These are phyloP conservation scores for Rhinocladiella mackenziei DNA, from an alignment of 2,329 filamentous ascomycete species.

Conservation along the genomic window DNA sequence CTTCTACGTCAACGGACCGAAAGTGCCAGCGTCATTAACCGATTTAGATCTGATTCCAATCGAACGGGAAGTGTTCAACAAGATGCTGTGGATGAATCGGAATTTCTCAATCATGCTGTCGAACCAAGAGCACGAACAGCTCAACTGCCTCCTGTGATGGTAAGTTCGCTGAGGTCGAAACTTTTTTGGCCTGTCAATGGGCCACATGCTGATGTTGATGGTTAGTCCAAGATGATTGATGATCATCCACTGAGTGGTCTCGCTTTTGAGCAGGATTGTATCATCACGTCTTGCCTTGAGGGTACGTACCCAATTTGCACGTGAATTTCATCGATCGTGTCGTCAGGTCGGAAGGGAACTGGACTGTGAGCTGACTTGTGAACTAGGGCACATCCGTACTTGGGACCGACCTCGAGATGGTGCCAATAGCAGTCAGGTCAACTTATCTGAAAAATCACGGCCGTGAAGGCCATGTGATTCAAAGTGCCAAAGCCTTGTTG, in stretches of 20 bases:
- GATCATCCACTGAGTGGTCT: slow-evolving; percentile 84
- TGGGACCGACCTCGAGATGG: slow-evolving; percentile 62
- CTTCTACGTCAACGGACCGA: slow-evolving; percentile 60
- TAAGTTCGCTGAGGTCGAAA: slow-evolving; percentile 46
- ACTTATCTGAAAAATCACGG: slow-evolving; percentile 26
- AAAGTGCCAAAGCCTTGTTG: neutral
- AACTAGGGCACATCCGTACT: slow-evolving; percentile 66
- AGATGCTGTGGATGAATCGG: slow-evolving; percentile 50
- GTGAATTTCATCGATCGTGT: too few species aligned
- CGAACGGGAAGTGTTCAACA: slow-evolving; percentile 37
- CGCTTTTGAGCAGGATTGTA: slow-evolving; percentile 88
- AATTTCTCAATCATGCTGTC: slow-evolving; percentile 69
- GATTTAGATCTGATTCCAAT: slow-evolving; percentile 68
- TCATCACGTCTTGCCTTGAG: slow-evolving; percentile 86
- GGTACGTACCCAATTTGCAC: slow-evolving; percentile 55
- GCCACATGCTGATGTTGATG: slow-evolving; percentile 9
- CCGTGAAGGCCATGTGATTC: slow-evolving; percentile 1
- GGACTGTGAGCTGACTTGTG: slow-evolving; percentile 14
- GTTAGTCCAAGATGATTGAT: slow-evolving; percentile 77
- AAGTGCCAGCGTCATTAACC: slow-evolving; percentile 52
- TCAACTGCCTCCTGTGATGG: slow-evolving; percentile 85
- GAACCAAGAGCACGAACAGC: slow-evolving; percentile 80
- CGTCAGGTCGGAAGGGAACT: too few species aligned
- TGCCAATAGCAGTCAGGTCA: slow-evolving; percentile 36
- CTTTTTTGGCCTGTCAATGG: neutral